phyloP scores from a whole-genome alignment of 2,329 filamentous ascomycete genomes.

The Coniosporium tulheliwenetii region DNA sequence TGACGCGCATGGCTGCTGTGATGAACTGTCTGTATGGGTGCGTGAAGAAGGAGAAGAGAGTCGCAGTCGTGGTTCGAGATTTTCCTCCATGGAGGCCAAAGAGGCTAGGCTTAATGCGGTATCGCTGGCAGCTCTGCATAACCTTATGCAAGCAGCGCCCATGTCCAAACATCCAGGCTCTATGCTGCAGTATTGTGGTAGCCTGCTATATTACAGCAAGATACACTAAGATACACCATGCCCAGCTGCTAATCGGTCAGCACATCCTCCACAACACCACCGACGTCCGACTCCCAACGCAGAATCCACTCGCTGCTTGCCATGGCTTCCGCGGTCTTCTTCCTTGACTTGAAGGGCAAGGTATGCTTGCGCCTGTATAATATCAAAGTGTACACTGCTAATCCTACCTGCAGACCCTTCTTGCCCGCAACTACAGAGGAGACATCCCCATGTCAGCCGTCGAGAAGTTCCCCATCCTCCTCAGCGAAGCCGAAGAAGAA shows the following conservation, averaged over 20 bases:
- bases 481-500: slow-evolving; percentile 98
- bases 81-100: background rate
- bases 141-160: background rate
- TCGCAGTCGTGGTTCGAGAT: background rate
- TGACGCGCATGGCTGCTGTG: slow-evolving; percentile 43
- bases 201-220: too few species aligned
- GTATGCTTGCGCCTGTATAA: slow-evolving; percentile 25
- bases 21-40: slow-evolving; percentile 76
- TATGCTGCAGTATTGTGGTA: background rate
- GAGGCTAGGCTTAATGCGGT: background rate
- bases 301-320: slow-evolving; percentile 56
- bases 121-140: background rate
- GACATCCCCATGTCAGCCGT: slow-evolving; percentile 99
- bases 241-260: background rate
- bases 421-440: slow-evolving; percentile 95
- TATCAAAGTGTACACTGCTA: background rate
- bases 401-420: slow-evolving; percentile 55
- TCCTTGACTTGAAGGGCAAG: slow-evolving; percentile 99
- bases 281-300: background rate
- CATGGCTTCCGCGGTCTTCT: slow-evolving; percentile 98
- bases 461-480: slow-evolving; percentile 89
- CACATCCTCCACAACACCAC: background rate
- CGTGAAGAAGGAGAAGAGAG: slow-evolving; percentile 28
- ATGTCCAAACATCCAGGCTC: background rate
- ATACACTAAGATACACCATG: background rate